Evolutionary conservation across 495 filamentous ascomycete genomes (phyloP).

Genomic region (Antarctomyces pellizariae): DNA sequence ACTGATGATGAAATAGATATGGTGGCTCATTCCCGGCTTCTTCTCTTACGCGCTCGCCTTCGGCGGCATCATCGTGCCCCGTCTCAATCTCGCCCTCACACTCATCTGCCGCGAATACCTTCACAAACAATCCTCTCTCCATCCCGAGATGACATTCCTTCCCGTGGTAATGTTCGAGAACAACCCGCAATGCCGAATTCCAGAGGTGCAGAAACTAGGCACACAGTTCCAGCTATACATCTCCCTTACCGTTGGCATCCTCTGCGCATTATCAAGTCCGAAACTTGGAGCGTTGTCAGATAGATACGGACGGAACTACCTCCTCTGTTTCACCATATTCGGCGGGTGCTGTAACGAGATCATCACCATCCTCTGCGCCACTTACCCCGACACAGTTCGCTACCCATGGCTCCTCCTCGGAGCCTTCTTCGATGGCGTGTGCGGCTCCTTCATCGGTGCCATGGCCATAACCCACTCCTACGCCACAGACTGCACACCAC

Average conservation of each 20-base stretch:
- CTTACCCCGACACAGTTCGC: constrained; percentile 42
- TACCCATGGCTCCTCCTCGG: constrained; percentile 56
- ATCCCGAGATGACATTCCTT: constrained; percentile 34
- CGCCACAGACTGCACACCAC: constrained; percentile 65
- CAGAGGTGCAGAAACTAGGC: constrained; percentile 49
- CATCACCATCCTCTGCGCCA: constrained; percentile 52
- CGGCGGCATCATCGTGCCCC: constrained; percentile 59
- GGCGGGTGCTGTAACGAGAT: constrained; percentile 47
- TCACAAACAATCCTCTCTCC: constrained; percentile 26
- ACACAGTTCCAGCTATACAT: constrained; percentile 55
- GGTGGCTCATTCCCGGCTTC: constrained; percentile 63
- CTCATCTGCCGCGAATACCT: constrained; percentile 67
- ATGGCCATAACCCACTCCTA: constrained; percentile 71
- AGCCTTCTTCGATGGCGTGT: constrained; percentile 51
- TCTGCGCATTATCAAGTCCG: constrained; percentile 55
- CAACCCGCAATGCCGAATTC: constrained; percentile 48
- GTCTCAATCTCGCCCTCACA: constrained; percentile 53
- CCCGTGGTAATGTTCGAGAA: constrained; percentile 41
- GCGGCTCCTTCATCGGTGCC: constrained; percentile 64
- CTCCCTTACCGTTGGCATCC: constrained; percentile 41
- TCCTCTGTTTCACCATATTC: constrained; percentile 42
- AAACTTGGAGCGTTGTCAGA: constrained; percentile 73
- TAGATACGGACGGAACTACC: constrained; percentile 52
- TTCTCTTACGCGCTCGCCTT: constrained; percentile 59
- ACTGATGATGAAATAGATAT: constrained; percentile 29